Conservation (phyloP, 768 basidiomycete genomes). For the Obba rivulosa region DNA sequence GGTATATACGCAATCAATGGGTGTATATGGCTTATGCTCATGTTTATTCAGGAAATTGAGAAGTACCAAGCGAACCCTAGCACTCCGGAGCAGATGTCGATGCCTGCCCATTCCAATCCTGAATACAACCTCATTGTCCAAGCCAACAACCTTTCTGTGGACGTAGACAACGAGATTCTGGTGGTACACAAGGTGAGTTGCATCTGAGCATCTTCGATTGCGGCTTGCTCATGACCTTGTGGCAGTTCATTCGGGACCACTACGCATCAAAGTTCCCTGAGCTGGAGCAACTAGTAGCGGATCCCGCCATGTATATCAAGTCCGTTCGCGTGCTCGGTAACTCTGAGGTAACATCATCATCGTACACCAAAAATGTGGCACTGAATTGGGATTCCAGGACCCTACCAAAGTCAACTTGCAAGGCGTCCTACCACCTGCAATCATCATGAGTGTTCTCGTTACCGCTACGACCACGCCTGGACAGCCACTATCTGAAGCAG, state of each 20-base stretch:
- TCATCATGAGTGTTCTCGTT: conserved; percentile 94
- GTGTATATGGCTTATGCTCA: not conserved
- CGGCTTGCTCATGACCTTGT: conserved; percentile 14
- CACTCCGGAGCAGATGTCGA: conserved; percentile 68
- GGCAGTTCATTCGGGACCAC: conserved; percentile 98
- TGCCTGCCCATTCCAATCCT: conserved; percentile 83
- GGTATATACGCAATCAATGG: conserved; percentile 31
- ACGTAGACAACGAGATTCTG: conserved; percentile 96
- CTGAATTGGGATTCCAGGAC: conserved; percentile 43
- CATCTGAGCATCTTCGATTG: not conserved
- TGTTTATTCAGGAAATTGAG: conserved; percentile 70
- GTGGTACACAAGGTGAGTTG: conserved; percentile 84
- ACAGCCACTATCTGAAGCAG: conserved; percentile 55
- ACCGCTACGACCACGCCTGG: conserved; percentile 92
- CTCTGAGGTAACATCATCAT: conserved; percentile 46
- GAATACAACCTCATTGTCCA: conserved; percentile 96
- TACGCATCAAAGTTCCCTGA: conserved; percentile 95
- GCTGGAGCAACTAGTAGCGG: conserved; percentile 89
- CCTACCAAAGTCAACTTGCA: conserved; percentile 80
- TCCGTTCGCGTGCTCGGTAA: conserved; percentile 89
- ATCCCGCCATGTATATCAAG: conserved; percentile 88
- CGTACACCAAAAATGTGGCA: not conserved
- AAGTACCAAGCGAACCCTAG: conserved; percentile 80
- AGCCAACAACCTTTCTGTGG: conserved; percentile 96
- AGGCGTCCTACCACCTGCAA: conserved; percentile 77